Evolutionary conservation across 2,329 filamentous ascomycete genomes (phyloP), one percentile per base, ranked within the genome.

Genomic region (Pseudofabraea citricarpa): DNA sequence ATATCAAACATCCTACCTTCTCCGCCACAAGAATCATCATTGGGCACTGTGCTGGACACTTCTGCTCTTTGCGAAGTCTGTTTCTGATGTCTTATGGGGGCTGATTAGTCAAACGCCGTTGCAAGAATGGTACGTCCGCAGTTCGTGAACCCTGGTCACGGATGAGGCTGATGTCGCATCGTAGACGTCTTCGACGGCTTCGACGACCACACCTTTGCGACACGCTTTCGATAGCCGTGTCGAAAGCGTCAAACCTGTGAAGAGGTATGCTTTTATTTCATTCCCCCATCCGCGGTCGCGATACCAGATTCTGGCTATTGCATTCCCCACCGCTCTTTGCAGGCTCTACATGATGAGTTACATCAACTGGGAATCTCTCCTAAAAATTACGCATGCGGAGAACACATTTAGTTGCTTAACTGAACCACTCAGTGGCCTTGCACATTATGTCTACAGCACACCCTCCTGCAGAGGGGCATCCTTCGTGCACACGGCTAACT

Each of bases 351-450:
- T 81, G 74, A 95, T 95, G 90, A 94, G 87, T 73, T 76, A 70
- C 71, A 76, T 83, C 59, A 83, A 87, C 95, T 98, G 93, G 93
- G 93, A 98, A 98, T 98, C 93, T 98, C 94, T 98, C 93, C 86
- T 88, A 97, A 87, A 77, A 80, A 69, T 73, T 70, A 65, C 54
- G 57, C 69, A 77, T 98, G 93, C 87, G 85, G 93, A 98, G 82
- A 89, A 82, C 67, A 74, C 71, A 75, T 83, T 87, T 83, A 87
- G 81, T 85, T 86, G 81, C 81, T 70, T 77, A 76, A 82, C 81
- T 84, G 81, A 85, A 67, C 49, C n/a, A n/a, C n/a, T n/a, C 50
- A 61, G 53, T 60, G 56, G 56, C 54, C 16, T 32, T 10, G 36
- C 37, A 16, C 26, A 29, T 42, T 16, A 27, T 22, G 3, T 5